Percentiles rank a stretch among this genome's conserved stretches.
phyloP scores from a whole-genome alignment of 2,329 filamentous ascomycete species.

The Paraphaeosphaeria sporulosa region DNA sequence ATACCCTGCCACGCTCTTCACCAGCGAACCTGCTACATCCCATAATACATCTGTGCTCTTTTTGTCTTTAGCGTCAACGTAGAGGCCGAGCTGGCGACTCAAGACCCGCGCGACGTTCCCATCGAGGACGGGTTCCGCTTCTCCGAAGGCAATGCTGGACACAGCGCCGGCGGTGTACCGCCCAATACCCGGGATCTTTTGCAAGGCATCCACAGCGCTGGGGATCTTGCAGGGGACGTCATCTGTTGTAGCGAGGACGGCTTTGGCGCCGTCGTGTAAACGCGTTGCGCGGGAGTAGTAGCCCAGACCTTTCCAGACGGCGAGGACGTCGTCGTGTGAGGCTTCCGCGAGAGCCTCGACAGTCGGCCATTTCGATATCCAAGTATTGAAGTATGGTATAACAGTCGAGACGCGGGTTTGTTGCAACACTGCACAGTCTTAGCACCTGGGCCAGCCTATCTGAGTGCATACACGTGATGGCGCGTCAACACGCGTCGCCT shows the following conservation, averaged over 20 bases:
- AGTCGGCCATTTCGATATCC: slow-evolving; percentile 68
- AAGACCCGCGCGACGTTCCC: slow-evolving; percentile 69
- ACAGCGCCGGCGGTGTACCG: slow-evolving; percentile 70
- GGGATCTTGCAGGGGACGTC: slow-evolving; percentile 59
- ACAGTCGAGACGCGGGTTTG: slow-evolving; percentile 70
- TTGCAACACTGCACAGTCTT: slow-evolving; percentile 59
- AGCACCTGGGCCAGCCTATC: background rate
- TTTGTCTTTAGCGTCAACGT: slow-evolving; percentile 65
- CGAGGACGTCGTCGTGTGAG: slow-evolving; percentile 63
- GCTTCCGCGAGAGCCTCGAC: slow-evolving; percentile 64
- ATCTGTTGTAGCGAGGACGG: slow-evolving; percentile 50
- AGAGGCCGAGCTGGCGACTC: slow-evolving; percentile 66
- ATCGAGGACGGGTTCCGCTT: slow-evolving; percentile 67
- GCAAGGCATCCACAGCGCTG: slow-evolving; percentile 53
- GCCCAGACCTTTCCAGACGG: slow-evolving; percentile 67
- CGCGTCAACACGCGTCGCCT: slow-evolving; percentile 17
- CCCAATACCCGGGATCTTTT: slow-evolving; percentile 66
- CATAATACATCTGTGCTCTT: slow-evolving; percentile 63
- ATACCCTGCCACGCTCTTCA: slow-evolving; percentile 57
- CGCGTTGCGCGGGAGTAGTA: slow-evolving; percentile 71
- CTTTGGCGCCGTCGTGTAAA: slow-evolving; percentile 64
- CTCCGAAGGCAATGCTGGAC: slow-evolving; percentile 68
- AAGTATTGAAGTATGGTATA: slow-evolving; percentile 69
- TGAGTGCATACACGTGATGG: slow-evolving; percentile 23
- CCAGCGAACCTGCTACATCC: slow-evolving; percentile 65